Base-by-base conservation (phyloP, 352 stramenopile species). In the Phytophthora parvispora region DNA sequence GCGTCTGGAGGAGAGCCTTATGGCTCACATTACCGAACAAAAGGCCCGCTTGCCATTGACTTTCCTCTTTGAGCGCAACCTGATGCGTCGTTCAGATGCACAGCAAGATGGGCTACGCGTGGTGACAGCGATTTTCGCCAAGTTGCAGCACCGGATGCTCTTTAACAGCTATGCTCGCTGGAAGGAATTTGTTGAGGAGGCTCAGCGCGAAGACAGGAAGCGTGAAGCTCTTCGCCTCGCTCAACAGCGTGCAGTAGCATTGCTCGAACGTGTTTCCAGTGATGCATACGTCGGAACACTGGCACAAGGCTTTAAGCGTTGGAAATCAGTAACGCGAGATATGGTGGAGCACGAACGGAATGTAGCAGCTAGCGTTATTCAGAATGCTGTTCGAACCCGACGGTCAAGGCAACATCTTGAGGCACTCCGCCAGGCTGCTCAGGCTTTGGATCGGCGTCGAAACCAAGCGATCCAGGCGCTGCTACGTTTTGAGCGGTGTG, bases 11-110 rank as follows among this genome's bases (percentile, higher is more conserved):
- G 43, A 78, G 16, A 72, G 43, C 15, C 67, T 92, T 2, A 65
- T 60, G 32, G 56, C 56, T 6, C 72, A 77, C 13, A 92, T 95
- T 24, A 74, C 86, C 8, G 64, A 56, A 1, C 78, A 92, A 36
- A 87, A 91, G 20, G 73, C 85, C 20, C 80, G 74, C 16, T 52
- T 95, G 12, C 87, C 87, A 18, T 67, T 95, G 15, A 77, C 79
- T 15, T 93, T 93, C 53, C 78, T 95, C 53, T 95, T 95, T 31
- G 85, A 93, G 48, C 83, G 80, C 53, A 88, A 90, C 22, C 61
- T 95, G 20, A 75, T 88, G 32, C 64, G 53, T 10, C 74, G 75
- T 8, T 75, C 69, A 3, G 91, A 93, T 63, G 91, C 83, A 49
- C 75, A 73, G 24, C 64, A 89, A 48, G 78, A 91, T 45, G 77